phyloP scores from a whole-genome alignment of 1,284 basidiomycete genomes.

The Cutaneotrichosporon cavernicola region DNA sequence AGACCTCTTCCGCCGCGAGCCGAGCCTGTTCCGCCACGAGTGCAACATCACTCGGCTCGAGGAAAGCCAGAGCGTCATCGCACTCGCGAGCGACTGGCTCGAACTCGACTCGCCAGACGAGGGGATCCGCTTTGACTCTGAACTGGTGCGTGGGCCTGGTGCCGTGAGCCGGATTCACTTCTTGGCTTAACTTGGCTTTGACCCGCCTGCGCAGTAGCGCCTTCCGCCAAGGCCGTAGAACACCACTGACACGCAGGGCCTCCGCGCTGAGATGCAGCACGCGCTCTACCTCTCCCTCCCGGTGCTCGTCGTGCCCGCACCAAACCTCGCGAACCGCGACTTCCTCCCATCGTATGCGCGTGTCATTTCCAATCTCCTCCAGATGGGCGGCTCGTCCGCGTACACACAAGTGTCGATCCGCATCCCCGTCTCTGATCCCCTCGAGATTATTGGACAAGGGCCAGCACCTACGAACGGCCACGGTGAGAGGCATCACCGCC shows the following conservation, averaged over 20 bases:
- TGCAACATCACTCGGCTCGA: slow-evolving; percentile 87
- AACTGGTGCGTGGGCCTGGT: slow-evolving; percentile 66
- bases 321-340: slow-evolving; percentile 70
- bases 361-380: slow-evolving; percentile 75
- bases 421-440: slow-evolving; percentile 72
- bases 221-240: not conserved
- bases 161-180: not conserved
- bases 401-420: slow-evolving; percentile 72
- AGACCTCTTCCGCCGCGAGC: slow-evolving; percentile 82
- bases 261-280: slow-evolving; percentile 89
- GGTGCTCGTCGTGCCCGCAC: slow-evolving; percentile 80
- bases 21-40: slow-evolving; percentile 76
- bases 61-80: slow-evolving; percentile 76
- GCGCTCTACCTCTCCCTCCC: slow-evolving; percentile 87
- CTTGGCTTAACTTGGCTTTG: not conserved
- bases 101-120: slow-evolving; percentile 91
- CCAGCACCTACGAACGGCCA: slow-evolving; percentile 23
- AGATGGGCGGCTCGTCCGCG: slow-evolving; percentile 58
- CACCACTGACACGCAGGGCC: slow-evolving; percentile 61
- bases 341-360: slow-evolving; percentile 90
- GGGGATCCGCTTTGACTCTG: slow-evolving; percentile 92
- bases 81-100: slow-evolving; percentile 86
- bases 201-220: not conserved
- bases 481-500: slow-evolving; percentile 32
- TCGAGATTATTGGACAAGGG: slow-evolving; percentile 43